These are phyloP conservation scores for Mollisiaceae sp. DNA, from an alignment of 2,329 filamentous ascomycete species.

Conservation along the genomic window DNA sequence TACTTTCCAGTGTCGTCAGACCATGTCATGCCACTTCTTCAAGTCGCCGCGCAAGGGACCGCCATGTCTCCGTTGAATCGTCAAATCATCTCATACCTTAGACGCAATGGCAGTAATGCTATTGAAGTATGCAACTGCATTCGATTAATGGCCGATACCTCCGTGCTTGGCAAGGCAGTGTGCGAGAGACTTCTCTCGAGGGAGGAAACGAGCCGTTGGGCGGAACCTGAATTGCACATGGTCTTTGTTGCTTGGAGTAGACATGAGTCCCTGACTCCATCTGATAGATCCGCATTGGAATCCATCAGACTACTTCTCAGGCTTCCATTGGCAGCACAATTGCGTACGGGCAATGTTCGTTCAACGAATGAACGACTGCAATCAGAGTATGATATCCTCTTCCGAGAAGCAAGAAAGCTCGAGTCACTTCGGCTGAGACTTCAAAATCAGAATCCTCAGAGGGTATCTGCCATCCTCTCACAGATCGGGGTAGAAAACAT, in stretches of 20 bases:
- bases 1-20: slow-evolving; percentile 10
- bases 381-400: slow-evolving; percentile 7
- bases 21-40: slow-evolving; percentile 11
- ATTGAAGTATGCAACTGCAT: slow-evolving; percentile 8
- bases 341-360: background rate
- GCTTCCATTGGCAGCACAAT: background rate
- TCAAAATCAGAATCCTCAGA: background rate
- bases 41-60: background rate
- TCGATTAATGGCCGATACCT: slow-evolving; percentile 1
- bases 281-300: background rate
- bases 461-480: background rate
- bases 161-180: background rate
- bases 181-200: slow-evolving; percentile 7
- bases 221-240: background rate
- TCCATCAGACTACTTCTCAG: slow-evolving; percentile 9
- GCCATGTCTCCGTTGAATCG: background rate
- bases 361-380: background rate
- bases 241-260: slow-evolving; percentile 8
- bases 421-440: slow-evolving; percentile 13
- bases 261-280: slow-evolving; percentile 3
- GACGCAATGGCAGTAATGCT: slow-evolving; percentile 2
- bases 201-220: background rate
- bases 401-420: slow-evolving; percentile 12
- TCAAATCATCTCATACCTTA: slow-evolving; percentile 11
- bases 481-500: slow-evolving; percentile 8